These are phyloP conservation scores for Hortiboletus flavorubellus DNA, from an alignment of 768 basidiomycete species.

Conservation along the genomic window DNA sequence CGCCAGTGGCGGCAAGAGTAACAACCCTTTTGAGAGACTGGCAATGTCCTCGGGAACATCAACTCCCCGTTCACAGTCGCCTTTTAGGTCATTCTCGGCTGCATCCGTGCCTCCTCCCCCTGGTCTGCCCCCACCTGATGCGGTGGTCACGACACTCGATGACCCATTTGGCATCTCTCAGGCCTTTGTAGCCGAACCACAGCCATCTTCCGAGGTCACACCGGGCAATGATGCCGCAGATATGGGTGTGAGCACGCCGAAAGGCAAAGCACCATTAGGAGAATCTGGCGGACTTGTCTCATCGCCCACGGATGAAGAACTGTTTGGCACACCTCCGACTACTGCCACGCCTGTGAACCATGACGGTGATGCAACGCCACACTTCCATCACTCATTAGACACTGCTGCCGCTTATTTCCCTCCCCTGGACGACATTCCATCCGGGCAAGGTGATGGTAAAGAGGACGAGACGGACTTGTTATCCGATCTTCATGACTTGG, in stretches of 20 bases:
- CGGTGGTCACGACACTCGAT: conserved; percentile 18
- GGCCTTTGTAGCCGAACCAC: conserved; percentile 16
- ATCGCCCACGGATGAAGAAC: conserved; percentile 43
- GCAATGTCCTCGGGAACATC: conserved; percentile 42
- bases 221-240: conserved; percentile 24
- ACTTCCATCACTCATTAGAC: conserved; percentile 25
- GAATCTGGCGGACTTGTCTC: conserved; percentile 23
- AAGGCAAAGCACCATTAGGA: conserved; percentile 6
- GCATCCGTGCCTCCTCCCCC: conserved; percentile 38
- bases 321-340: conserved; percentile 60
- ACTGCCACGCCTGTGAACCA: conserved; percentile 30
- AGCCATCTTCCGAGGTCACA: conserved; percentile 11
- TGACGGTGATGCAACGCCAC: conserved; percentile 11
- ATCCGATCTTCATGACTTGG: conserved; percentile 55
- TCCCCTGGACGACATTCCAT: conserved; percentile 31
- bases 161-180: conserved; percentile 55
- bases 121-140: conserved; percentile 11
- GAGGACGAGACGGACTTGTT: conserved; percentile 52
- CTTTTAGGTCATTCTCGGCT: conserved; percentile 52
- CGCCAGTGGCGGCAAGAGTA: conserved; percentile 58
- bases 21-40: conserved; percentile 87
- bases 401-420: conserved; percentile 34
- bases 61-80: conserved; percentile 52
- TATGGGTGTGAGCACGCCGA: conserved; percentile 20
- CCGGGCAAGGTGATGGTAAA: conserved; percentile 21